Conservation (phyloP, 2,329 filamentous ascomycete species). For the Alternaria ethzedia region DNA sequence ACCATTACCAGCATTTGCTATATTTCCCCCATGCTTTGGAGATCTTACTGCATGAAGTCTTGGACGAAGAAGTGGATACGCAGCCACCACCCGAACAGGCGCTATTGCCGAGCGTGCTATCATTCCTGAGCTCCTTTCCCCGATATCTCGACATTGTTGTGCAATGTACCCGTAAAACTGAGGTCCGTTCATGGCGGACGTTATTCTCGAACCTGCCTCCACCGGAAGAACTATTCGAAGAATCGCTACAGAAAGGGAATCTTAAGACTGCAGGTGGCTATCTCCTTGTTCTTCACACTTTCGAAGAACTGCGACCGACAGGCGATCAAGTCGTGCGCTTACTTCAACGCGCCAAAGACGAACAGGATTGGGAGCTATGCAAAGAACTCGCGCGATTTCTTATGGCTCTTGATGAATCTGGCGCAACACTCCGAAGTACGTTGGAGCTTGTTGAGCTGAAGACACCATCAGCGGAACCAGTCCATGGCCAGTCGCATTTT, state of each 20-base stretch:
- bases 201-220: slow-evolving; percentile 91
- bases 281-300: slow-evolving; percentile 89
- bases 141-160: slow-evolving; percentile 94
- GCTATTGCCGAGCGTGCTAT: slow-evolving; percentile 59
- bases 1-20: slow-evolving; percentile 83
- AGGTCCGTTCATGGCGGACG: slow-evolving; percentile 92
- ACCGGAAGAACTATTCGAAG: slow-evolving; percentile 90
- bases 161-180: slow-evolving; percentile 96
- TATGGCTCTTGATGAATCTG: slow-evolving; percentile 87
- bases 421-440: slow-evolving; percentile 76
- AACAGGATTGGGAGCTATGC: slow-evolving; percentile 93
- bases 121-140: slow-evolving; percentile 63
- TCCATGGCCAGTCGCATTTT: slow-evolving; percentile 36
- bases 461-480: slow-evolving; percentile 34
- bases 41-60: slow-evolving; percentile 86
- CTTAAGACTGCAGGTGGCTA: slow-evolving; percentile 97
- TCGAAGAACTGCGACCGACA: slow-evolving; percentile 65
- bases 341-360: slow-evolving; percentile 78
- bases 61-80: slow-evolving; percentile 93
- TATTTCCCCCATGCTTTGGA: slow-evolving; percentile 96
- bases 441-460: slow-evolving; percentile 60
- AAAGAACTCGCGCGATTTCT: slow-evolving; percentile 95
- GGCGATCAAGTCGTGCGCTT: slow-evolving; percentile 82
- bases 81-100: slow-evolving; percentile 55
- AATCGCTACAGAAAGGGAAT: slow-evolving; percentile 81